phyloP scores from a whole-genome alignment of 106 monocot species.

The Apostasia ramifera region DNA sequence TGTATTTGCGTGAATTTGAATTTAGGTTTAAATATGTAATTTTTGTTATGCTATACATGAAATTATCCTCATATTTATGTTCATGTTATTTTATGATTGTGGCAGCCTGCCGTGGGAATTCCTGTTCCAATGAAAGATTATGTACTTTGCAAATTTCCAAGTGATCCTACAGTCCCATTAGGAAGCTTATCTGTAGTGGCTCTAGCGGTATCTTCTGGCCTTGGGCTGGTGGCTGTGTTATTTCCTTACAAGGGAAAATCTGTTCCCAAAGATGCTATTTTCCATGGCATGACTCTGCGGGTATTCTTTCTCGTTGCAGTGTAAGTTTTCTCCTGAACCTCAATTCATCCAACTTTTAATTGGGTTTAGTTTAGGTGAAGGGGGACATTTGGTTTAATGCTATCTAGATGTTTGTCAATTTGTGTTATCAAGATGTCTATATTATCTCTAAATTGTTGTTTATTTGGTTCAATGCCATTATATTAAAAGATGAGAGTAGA shows the following conservation, averaged over 20 bases:
- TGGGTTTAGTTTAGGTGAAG: too few species aligned
- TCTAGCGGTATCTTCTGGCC: slow-evolving; percentile 6
- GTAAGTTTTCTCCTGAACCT: slow-evolving; percentile 30
- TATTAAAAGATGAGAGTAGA: too few species aligned
- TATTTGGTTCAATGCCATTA: too few species aligned
- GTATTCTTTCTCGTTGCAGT: slow-evolving; percentile 48
- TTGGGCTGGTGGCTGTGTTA: slow-evolving; percentile 35
- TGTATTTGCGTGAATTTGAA: too few species aligned
- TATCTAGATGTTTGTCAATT: too few species aligned
- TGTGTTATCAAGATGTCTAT: too few species aligned
- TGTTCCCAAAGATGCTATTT: slow-evolving; percentile 34
- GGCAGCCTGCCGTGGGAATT: slow-evolving; percentile 49
- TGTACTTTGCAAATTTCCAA: slow-evolving; percentile 60
- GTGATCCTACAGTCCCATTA: slow-evolving; percentile 38
- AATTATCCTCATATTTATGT: too few species aligned
- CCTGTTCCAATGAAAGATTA: slow-evolving; percentile 48
- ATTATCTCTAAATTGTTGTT: too few species aligned
- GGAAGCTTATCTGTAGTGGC: slow-evolving; percentile 33
- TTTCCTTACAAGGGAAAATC: slow-evolving; percentile 52
- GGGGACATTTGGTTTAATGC: too few species aligned
- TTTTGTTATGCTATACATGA: too few species aligned
- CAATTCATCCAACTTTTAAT: too few species aligned
- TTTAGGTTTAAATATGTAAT: too few species aligned
- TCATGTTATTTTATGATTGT: neutral
- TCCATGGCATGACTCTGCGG: slow-evolving; percentile 24